These are phyloP conservation scores for Gracilaria domingensis DNA, from an alignment of 23 red algal species.

Conservation along the genomic window DNA sequence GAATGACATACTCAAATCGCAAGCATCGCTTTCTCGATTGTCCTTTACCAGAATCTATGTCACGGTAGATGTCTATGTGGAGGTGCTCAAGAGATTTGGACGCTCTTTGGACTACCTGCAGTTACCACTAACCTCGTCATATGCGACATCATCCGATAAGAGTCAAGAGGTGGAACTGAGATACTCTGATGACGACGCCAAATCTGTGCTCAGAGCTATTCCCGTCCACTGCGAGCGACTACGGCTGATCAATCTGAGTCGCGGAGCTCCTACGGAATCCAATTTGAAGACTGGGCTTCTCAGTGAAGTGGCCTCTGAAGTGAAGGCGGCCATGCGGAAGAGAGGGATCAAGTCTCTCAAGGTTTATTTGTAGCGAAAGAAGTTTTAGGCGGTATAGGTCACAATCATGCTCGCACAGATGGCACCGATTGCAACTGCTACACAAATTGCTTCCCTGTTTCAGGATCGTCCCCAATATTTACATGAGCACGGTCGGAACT, in stretches of 20 bases:
- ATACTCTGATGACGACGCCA: constrained; percentile 12
- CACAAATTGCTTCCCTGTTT: no score
- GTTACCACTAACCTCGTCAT: constrained; percentile 6
- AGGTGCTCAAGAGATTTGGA: constrained; percentile 20
- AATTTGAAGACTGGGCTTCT: not conserved
- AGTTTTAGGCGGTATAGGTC: no score
- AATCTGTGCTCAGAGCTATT: not conserved
- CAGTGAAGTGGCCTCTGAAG: constrained; percentile 3
- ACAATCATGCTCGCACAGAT: no score
- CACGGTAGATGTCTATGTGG: not conserved
- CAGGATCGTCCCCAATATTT: no score
- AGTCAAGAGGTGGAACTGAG: not conserved
- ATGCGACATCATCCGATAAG: not conserved
- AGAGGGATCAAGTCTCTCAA: constrained; percentile 2
- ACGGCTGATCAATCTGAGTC: not conserved
- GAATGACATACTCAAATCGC: not conserved
- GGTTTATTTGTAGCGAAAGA: not conserved
- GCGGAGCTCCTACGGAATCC: not conserved
- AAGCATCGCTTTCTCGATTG: not conserved
- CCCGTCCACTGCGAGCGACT: not conserved
- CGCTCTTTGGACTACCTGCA: not conserved
- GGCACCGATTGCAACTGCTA: no score
- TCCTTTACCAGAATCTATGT: constrained; percentile 14
- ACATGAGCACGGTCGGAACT: no score
- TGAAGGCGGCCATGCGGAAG: constrained; percentile 4